Base-by-base conservation (phyloP, 495 filamentous ascomycete genomes). In the Neurospora sp. region DNA sequence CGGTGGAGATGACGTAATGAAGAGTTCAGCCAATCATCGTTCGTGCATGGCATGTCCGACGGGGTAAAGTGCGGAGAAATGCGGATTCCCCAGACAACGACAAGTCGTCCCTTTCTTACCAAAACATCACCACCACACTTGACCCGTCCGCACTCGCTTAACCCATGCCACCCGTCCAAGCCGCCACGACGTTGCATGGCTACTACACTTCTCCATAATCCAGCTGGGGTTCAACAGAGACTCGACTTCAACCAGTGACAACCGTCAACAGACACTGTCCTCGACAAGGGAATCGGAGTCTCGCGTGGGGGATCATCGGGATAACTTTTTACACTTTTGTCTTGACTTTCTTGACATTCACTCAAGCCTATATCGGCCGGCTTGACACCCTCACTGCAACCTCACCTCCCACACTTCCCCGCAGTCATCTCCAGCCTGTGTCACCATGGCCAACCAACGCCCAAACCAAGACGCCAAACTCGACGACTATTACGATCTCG, bases 401-500 rank as follows among this genome's bases (percentile, higher is more conserved):
- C 23, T 59, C 20, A 54, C 46, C 46, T 27, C 46, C 20, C 20
- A 59, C 48, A 59, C 20, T 54, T 31, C 48, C 23, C 48, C 48
- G 48, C 44, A 48, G 23, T 5, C 44, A 48, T 48, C 9, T 23
- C 44, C 44, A 23, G 44, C 48, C 54, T 16, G 54, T 62, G 23
- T 16, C 54, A 62, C 12, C 12, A 62, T 62, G 54, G 27, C 27
- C 23, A 62, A 16, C 23, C 48, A 59, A 59, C 23, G 48, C 23
- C 48, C 48, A 54, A 54, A 54, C 46, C 46, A 54, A 54, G 46
- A 20, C 10, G 46, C 46, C 54, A 31, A 16, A 5, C 42, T 38
- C 18, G 73, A 76, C 39, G 73, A 75, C 14, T 90, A 90, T 74
- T 91, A 87, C 76, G 74, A 91, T 71, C 86, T 92, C 1, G 90